Evolutionary conservation across 2,329 filamentous ascomycete genomes (phyloP), one percentile per base, ranked within the genome.

Genomic region (Xylariaceae sp.): DNA sequence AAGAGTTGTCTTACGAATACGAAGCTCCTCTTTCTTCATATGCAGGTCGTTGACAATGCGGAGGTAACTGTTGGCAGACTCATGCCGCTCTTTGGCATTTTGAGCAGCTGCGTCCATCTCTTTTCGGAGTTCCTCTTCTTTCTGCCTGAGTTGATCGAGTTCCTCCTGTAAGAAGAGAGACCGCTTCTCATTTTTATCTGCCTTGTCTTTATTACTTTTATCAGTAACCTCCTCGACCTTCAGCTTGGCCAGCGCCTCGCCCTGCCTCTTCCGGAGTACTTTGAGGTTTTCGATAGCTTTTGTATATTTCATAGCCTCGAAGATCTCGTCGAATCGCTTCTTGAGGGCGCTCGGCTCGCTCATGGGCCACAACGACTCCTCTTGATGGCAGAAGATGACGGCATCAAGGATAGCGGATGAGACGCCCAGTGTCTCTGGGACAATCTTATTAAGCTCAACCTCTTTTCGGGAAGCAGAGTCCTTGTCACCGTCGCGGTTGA

Each of bases 301-400:
- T 27, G 92, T 96, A 72, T 97, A 99, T 70, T 96, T 97, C 73
- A 91, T 80, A 1, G 94, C 94, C 73, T 97, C 94, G 63, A 99
- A 99, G 9, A 99, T 99, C 69, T 96, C 91, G 68, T 99, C 94
- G 56, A 99, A 99, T 46, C 87, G 88, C 72, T 95, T 95, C 74
- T 99, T 99, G 44, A 99, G 77, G 0, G 84, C 84, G 0, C 83
- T 78, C 0, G 94, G 91, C 66, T 96, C 91, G 68, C 91, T 95
- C 81, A 99, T 86, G 0, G 94, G 94, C 94, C 94, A 99, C 23
- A 97, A 75, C 21, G 93, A 97, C 63, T 99, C 94, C 70, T 99
- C 94, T 69, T 99, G 94, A 68, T 99, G 94, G 70, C 94, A 99
- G 74, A 99, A 99, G 63, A 99, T 97, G 70, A 99, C 94, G 53